phyloP scores from a whole-genome alignment of 129 eudicot genomes.

The Tagetes erecta region DNA sequence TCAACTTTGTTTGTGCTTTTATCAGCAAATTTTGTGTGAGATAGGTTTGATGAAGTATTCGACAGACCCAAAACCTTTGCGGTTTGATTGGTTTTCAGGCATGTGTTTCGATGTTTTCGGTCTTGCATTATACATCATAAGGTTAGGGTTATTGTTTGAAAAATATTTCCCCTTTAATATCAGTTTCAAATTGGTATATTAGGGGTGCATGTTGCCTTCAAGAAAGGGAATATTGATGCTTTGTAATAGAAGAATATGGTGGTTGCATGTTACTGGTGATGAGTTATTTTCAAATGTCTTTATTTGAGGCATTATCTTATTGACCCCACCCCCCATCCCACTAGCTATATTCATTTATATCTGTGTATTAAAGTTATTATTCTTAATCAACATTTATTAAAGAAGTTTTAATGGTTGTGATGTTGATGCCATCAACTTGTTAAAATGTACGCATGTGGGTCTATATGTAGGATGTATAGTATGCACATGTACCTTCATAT shows the following conservation, averaged over 20 bases:
- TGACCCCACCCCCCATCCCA: slow-evolving; percentile 29
- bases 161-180: background rate
- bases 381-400: slow-evolving; percentile 17
- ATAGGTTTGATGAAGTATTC: slow-evolving; percentile 8
- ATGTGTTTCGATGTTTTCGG: background rate
- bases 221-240: slow-evolving; percentile 29
- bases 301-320: slow-evolving; percentile 24
- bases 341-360: slow-evolving; percentile 25
- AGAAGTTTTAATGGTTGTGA: slow-evolving; percentile 26
- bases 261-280: slow-evolving; percentile 29
- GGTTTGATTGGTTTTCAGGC: background rate
- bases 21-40: slow-evolving; percentile 12
- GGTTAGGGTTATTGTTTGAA: background rate
- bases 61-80: background rate
- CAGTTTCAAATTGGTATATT: background rate
- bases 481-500: slow-evolving; percentile 9
- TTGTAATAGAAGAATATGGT: slow-evolving; percentile 23
- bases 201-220: slow-evolving; percentile 16
- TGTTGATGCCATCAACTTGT: slow-evolving; percentile 24
- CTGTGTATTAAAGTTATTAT: slow-evolving; percentile 8
- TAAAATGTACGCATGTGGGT: slow-evolving; percentile 25
- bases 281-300: slow-evolving; percentile 29
- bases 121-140: background rate
- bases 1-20: slow-evolving; percentile 6
- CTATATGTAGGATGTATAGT: slow-evolving; percentile 2